Evolutionary conservation across 2,329 filamentous ascomycete species (phyloP).

Genomic region (Cercospora zeae-maydis): DNA sequence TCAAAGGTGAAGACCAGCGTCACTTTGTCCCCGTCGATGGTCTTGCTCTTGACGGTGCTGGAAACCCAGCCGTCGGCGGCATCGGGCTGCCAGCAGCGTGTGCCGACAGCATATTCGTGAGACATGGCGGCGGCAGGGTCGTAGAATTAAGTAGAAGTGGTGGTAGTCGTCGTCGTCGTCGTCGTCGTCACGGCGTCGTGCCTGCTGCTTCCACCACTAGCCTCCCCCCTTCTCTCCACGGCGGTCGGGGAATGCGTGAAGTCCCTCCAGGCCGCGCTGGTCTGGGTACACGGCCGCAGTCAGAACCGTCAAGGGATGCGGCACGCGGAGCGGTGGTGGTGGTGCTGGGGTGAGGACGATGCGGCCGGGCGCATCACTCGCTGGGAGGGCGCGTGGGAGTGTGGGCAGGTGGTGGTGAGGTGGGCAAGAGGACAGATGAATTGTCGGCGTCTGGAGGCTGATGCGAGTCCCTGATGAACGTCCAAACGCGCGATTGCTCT

Average conservation of each 20-base stretch:
- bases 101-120: constrained; percentile 87
- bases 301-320: not conserved
- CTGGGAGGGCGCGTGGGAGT: not conserved
- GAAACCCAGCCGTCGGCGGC: constrained; percentile 93
- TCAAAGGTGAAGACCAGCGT: constrained; percentile 82
- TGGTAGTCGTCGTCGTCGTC: not conserved
- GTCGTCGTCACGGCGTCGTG: not conserved
- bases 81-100: constrained; percentile 97
- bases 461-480: not conserved
- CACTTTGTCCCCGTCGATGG: constrained; percentile 78
- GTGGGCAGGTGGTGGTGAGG: not conserved
- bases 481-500: not conserved
- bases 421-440: not conserved
- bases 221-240: constrained; percentile 8
- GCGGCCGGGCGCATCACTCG: constrained; percentile 9
- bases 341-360: not conserved
- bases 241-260: not conserved
- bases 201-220: not conserved
- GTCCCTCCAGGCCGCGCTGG: constrained; percentile 8
- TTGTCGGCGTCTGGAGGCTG: not conserved
- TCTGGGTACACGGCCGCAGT: not conserved
- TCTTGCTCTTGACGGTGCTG: constrained; percentile 87
- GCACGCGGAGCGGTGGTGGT: not conserved
- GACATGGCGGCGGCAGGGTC: constrained; percentile 58
- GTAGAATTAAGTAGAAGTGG: not conserved